Conservation (phyloP, 768 basidiomycete species). For the Cystofilobasidium macerans region DNA sequence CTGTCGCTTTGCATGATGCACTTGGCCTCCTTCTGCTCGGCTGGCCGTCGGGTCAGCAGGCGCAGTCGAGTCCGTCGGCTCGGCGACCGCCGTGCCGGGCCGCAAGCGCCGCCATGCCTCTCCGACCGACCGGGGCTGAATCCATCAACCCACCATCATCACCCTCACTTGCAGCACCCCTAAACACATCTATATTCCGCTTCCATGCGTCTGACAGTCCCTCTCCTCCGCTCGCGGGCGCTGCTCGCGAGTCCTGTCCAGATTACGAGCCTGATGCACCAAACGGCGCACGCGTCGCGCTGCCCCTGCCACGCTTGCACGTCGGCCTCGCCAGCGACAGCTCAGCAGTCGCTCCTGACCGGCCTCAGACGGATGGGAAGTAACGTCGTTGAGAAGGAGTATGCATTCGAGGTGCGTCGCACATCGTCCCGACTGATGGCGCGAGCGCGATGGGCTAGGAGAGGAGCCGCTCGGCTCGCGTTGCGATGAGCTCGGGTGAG, state of each 20-base stretch:
- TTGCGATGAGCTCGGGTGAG: neutral
- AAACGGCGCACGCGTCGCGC: neutral
- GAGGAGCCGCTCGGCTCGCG: neutral
- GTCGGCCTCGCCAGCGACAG: neutral
- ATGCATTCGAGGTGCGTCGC: conserved; percentile 36
- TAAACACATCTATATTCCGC: neutral
- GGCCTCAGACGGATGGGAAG: conserved; percentile 16
- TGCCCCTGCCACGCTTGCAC: conserved; percentile 11
- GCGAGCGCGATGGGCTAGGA: too few relatives aligned
- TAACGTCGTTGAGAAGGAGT: conserved; percentile 32
- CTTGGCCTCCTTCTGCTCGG: too few relatives aligned
- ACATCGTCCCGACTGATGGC: too few relatives aligned
- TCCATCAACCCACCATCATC: too few relatives aligned
- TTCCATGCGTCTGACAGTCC: conserved; percentile 12
- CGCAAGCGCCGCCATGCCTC: too few relatives aligned
- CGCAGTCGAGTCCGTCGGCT: too few relatives aligned
- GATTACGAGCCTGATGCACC: conserved; percentile 7
- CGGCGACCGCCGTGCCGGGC: too few relatives aligned
- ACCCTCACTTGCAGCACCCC: neutral
- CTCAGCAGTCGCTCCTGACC: conserved; percentile 11
- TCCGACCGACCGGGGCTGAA: too few relatives aligned
- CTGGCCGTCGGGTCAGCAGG: too few relatives aligned
- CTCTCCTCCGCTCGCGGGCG: neutral
- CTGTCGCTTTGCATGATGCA: too few relatives aligned
- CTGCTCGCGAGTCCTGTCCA: conserved; percentile 5